A percentile compares a stretch with the other conserved stretches of the same genome.
Conservation (phyloP, 2,329 filamentous ascomycete species). For the Penicillium brevicompactum region DNA sequence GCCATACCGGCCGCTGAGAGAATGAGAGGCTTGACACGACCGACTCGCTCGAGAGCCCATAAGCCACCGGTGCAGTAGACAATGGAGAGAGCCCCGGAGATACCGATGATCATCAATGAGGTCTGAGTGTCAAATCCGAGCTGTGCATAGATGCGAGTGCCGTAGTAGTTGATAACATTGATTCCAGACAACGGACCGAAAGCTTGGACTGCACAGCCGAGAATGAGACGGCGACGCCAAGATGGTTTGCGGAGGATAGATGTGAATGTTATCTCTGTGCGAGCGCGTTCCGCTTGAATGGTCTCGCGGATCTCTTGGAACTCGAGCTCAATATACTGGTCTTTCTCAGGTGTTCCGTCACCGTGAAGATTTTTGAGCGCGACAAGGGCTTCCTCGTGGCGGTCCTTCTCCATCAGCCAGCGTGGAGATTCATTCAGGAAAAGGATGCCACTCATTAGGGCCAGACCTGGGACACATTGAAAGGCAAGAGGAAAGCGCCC, state of each 20-base stretch:
- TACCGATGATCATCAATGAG: conserved; percentile 53
- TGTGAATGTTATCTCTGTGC: conserved; percentile 38
- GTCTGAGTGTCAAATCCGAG: conserved; percentile 48
- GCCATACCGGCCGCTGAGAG: conserved; percentile 44
- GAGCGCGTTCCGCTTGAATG: conserved; percentile 39
- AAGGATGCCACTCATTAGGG: conserved; percentile 32
- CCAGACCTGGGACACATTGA: conserved; percentile 42
- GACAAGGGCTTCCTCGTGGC: conserved; percentile 23
- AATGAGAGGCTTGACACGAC: conserved; percentile 51
- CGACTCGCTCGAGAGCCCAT: conserved; percentile 47
- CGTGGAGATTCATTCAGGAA: conserved; percentile 34
- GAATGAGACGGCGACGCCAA: conserved; percentile 49
- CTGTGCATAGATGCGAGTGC: conserved; percentile 45
- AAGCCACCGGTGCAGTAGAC: conserved; percentile 50
- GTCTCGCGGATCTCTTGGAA: conserved; percentile 43
- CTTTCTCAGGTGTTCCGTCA: conserved; percentile 18
- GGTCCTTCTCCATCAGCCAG: conserved; percentile 29
- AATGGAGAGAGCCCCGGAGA: conserved; percentile 51
- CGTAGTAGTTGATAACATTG: conserved; percentile 50
- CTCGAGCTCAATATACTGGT: conserved; percentile 38
- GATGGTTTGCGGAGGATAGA: conserved; percentile 46
- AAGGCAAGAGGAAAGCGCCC: conserved; percentile 46
- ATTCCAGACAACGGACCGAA: conserved; percentile 52
- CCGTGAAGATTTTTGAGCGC: conserved; percentile 20
- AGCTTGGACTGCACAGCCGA: conserved; percentile 50